Conservation (phyloP, 495 filamentous ascomycete species). For the Penicillium bialowiezense region DNA sequence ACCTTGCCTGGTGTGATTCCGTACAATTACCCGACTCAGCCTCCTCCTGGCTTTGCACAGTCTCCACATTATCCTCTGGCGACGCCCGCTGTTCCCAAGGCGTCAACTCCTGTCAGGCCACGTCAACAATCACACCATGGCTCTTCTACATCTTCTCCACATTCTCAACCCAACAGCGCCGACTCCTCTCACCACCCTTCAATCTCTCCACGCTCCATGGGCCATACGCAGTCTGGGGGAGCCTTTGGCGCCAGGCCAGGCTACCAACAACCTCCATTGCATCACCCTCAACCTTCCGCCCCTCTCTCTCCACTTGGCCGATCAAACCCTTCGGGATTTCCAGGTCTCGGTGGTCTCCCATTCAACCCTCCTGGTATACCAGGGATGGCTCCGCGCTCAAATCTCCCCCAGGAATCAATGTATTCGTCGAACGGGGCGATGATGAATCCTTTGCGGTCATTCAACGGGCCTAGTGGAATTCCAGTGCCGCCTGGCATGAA, state of each 20-base stretch:
- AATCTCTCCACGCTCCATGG: constrained; percentile 41
- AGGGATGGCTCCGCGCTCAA: constrained; percentile 38
- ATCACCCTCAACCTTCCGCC: constrained; percentile 51
- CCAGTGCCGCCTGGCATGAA: constrained; percentile 58
- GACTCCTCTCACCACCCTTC: constrained; percentile 36
- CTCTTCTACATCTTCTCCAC: constrained; percentile 65
- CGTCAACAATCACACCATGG: constrained; percentile 82
- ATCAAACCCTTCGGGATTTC: constrained; percentile 49
- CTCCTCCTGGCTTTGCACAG: constrained; percentile 42
- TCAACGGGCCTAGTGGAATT: constrained; percentile 56
- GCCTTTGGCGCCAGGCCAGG: constrained; percentile 29
- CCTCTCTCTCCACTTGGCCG: constrained; percentile 54
- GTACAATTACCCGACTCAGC: constrained; percentile 47
- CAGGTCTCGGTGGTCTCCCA: constrained; percentile 45
- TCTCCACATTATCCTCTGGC: constrained; percentile 79
- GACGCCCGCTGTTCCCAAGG: constrained; percentile 79
- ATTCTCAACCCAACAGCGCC: constrained; percentile 40
- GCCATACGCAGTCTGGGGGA: constrained; percentile 33
- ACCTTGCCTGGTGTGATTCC: constrained; percentile 50
- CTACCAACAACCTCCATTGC: constrained; percentile 35
- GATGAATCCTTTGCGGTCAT: constrained; percentile 49
- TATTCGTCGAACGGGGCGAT: constrained; percentile 50
- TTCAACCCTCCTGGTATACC: constrained; percentile 59
- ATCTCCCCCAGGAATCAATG: constrained; percentile 49
- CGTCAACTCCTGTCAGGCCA: constrained; percentile 70